Evolutionary conservation across 2,329 filamentous ascomycete genomes (phyloP), one percentile per base, ranked within the genome.

Genomic region (Colletotrichum euphorbiae): DNA sequence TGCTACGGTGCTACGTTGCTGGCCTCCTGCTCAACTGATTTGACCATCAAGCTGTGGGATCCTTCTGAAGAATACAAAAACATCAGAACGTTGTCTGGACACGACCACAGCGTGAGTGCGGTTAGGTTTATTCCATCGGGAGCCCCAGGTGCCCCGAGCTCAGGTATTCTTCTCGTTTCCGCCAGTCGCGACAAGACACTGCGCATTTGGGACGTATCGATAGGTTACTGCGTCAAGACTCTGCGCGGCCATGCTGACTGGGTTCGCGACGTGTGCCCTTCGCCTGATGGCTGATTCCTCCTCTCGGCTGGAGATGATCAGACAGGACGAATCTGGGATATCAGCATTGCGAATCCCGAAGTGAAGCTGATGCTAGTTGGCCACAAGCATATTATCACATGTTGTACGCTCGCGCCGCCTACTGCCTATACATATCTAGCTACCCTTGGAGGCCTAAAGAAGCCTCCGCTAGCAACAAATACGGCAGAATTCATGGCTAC

Each of bases 31-130:
- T 94, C 90, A 58, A 94, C 91, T 57, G 95, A 98, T 78, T 81
- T 98, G 50, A 97, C 93, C 2, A 97, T 98, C 80, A 97, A 97
- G 79, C 83, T 98, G 19, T 98, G 94, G 94, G 93, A 98, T 73
- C 94, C 95, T 1, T 87, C 89, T 45, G 91, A 97, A 76, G 93
- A 96, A 67, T 98, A 98, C 82, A 97, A 97, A 78, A 97, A 97
- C 76, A 97, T 97, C 63, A 88, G 94, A 58, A 98, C 94, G 1
- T 84, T 98, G 17, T 91, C 92, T 0, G 94, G 95, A 6, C 94
- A 98, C 79, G 94, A 98, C 74, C 94, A 98, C 78, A 96, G 91
- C 71, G 93, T 98, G 60, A 95, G 92, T 72, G 91, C 93, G 2
- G 90, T 98, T 36, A 90, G 94, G 7, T 98, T 98, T 77, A 90